Conservation (phyloP, 1,284 basidiomycete species). For the Mycena citricolor region DNA sequence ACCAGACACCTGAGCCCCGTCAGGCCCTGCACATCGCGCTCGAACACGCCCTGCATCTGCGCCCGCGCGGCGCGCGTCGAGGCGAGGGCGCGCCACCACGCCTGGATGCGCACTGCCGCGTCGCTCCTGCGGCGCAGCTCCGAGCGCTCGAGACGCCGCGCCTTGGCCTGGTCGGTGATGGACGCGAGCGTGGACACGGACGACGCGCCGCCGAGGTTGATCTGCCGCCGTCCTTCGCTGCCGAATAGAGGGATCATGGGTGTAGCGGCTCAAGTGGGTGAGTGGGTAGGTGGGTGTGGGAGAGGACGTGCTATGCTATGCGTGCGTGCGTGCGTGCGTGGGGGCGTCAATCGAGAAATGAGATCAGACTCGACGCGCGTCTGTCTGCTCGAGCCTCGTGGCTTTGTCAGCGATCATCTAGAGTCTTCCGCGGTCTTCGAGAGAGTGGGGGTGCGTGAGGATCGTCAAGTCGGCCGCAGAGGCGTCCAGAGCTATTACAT, state of each 20-base stretch:
- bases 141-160: constrained; percentile 55
- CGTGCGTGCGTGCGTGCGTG: too few relatives aligned
- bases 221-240: constrained; percentile 55
- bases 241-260: constrained; percentile 37
- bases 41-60: constrained; percentile 44
- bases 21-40: constrained; percentile 46
- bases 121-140: constrained; percentile 53
- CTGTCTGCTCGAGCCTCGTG: too few relatives aligned
- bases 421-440: too few relatives aligned
- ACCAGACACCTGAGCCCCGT: constrained; percentile 60
- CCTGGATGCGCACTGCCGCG: constrained; percentile 59
- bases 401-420: too few relatives aligned
- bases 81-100: constrained; percentile 57
- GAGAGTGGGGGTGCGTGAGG: too few relatives aligned
- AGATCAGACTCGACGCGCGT: too few relatives aligned
- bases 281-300: too few relatives aligned
- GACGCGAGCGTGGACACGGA: constrained; percentile 49
- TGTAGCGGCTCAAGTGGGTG: neutral
- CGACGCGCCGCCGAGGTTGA: constrained; percentile 71
- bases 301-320: too few relatives aligned
- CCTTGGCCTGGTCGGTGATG: constrained; percentile 60
- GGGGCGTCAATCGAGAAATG: too few relatives aligned
- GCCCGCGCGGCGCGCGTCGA: constrained; percentile 40
- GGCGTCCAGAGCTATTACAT: too few relatives aligned
- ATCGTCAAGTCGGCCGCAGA: too few relatives aligned